phyloP scores from a whole-genome alignment of 805 yeast genomes.

The Tetrapisispora fleetii region DNA sequence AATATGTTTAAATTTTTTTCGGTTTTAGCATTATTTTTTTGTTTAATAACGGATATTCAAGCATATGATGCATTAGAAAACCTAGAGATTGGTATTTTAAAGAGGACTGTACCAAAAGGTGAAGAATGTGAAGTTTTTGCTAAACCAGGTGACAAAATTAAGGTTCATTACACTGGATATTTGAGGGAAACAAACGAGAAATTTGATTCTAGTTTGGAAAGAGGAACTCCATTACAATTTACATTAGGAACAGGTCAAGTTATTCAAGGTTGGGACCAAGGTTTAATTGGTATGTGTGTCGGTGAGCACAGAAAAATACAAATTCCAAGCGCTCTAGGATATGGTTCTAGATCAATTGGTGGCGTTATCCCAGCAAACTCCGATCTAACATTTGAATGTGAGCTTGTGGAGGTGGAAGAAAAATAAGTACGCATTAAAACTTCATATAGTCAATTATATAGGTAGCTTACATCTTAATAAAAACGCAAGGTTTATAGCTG shows the following conservation, averaged over 20 bases:
- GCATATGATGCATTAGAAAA: constrained; percentile 11
- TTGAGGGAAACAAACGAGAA: constrained; percentile 51
- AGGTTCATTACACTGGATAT: constrained; percentile 72
- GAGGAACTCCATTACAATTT: constrained; percentile 63
- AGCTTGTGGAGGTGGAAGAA: constrained; percentile 13
- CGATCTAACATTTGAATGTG: constrained; percentile 38
- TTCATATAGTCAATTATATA: no score
- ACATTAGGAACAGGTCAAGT: constrained; percentile 72
- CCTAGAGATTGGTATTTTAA: constrained; percentile 34
- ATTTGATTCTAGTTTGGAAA: constrained; percentile 62
- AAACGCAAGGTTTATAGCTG: no score
- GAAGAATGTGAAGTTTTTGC: constrained; percentile 49
- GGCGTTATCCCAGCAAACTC: constrained; percentile 73
- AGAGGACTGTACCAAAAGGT: constrained; percentile 35
- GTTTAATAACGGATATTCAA: not conserved
- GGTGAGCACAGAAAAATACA: constrained; percentile 76
- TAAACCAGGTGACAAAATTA: constrained; percentile 52
- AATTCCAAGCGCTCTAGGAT: constrained; percentile 71
- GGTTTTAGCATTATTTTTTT: not conserved
- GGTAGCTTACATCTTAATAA: no score
- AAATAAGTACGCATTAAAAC: no score
- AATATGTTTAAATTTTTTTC: not conserved
- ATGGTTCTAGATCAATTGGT: constrained; percentile 69
- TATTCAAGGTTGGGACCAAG: constrained; percentile 87
- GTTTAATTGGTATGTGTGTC: constrained; percentile 71